These are phyloP conservation scores for Russula emetica DNA, from an alignment of 768 basidiomycete genomes.

Conservation along the genomic window DNA sequence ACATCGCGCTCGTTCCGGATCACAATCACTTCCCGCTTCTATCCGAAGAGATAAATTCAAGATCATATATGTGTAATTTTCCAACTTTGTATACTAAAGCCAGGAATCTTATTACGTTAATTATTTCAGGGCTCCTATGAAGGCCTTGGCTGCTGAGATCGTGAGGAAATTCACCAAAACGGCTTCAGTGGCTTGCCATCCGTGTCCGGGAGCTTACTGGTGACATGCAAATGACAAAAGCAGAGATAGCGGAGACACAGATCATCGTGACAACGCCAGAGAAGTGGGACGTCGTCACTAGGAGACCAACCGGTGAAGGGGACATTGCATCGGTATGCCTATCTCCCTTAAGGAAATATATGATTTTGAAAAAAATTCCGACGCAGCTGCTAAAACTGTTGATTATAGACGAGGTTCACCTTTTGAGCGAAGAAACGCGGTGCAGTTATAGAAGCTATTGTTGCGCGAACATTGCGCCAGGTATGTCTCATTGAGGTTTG, in stretches of 20 bases:
- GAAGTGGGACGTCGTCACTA: constrained; percentile 99
- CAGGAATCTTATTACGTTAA: background rate
- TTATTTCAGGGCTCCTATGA: constrained; percentile 83
- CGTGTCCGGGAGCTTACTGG: constrained; percentile 77
- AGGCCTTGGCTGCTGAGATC: constrained; percentile 94
- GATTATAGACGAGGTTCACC: constrained; percentile 96
- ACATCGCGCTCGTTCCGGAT: constrained; percentile 41
- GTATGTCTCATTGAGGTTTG: constrained; percentile 36
- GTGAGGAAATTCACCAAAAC: constrained; percentile 87
- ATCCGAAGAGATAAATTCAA: constrained; percentile 80
- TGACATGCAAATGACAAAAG: constrained; percentile 95
- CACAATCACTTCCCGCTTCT: constrained; percentile 41
- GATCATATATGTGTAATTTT: constrained; percentile 87
- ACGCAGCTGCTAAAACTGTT: constrained; percentile 82
- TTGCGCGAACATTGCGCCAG: constrained; percentile 90
- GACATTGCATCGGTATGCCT: constrained; percentile 82
- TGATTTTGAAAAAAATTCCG: background rate
- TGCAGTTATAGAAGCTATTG: constrained; percentile 96
- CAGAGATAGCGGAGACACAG: constrained; percentile 92
- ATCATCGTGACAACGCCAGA: constrained; percentile 99
- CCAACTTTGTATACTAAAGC: background rate
- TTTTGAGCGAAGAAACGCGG: constrained; percentile 97
- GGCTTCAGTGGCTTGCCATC: constrained; percentile 84
- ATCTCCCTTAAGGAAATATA: background rate
- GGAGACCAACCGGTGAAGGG: constrained; percentile 95